A percentile compares a stretch with the other conserved stretches of the same genome.
These are phyloP conservation scores for Haberlea rhodopensis DNA, from an alignment of 257 asterid genomes.

Conservation along the genomic window DNA sequence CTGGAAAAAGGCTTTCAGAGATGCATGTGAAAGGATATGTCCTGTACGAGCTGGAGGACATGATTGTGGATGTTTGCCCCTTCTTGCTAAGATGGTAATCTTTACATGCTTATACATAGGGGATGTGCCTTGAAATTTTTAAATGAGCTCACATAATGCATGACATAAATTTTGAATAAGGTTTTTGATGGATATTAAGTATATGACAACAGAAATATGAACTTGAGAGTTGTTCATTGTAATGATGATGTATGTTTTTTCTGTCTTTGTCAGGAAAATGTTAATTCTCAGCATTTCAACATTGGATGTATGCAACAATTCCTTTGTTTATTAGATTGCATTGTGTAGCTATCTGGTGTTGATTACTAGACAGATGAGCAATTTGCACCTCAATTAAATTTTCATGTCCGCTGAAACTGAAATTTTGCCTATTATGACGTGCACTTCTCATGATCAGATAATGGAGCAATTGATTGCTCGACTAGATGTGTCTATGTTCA, in stretches of 20 bases:
- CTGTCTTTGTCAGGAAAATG: not conserved
- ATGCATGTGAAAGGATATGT: constrained; percentile 80
- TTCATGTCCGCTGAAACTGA: not conserved
- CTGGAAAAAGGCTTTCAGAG: constrained; percentile 84
- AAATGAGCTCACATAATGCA: not conserved
- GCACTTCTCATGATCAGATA: constrained; percentile 40
- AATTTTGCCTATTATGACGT: constrained; percentile 6
- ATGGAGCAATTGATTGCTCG: constrained; percentile 79
- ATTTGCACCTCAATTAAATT: constrained; percentile 14
- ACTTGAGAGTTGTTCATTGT: constrained; percentile 7
- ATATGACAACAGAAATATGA: not conserved
- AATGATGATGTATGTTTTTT: not conserved
- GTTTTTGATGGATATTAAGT: not conserved
- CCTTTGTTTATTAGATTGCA: not conserved
- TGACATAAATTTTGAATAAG: not conserved
- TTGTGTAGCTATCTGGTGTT: not conserved
- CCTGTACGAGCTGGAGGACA: constrained; percentile 89
- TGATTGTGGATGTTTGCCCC: constrained; percentile 74
- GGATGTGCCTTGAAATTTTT: not conserved
- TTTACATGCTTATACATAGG: not conserved
- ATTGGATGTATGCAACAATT: not conserved
- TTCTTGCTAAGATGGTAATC: constrained; percentile 70
- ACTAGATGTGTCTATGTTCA: constrained; percentile 84
- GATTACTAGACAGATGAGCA: constrained; percentile 19
- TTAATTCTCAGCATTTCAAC: not conserved